Conservation (phyloP, 495 filamentous ascomycete genomes). For the Hypoxylon fragiforme region DNA sequence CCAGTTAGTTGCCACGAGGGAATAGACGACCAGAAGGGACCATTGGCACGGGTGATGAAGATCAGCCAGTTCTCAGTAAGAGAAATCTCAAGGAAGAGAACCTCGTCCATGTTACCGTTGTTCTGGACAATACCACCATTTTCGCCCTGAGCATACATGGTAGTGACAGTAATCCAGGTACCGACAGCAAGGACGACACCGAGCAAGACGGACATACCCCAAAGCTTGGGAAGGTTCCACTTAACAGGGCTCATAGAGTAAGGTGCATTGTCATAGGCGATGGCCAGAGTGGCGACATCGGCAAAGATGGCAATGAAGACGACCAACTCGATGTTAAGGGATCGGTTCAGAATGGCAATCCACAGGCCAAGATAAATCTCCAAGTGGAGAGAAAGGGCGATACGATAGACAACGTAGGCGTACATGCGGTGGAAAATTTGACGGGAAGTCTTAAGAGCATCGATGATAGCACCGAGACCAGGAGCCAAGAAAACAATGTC, state of each 20-base stretch:
- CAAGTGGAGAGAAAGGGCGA: constrained; percentile 86
- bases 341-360: constrained; percentile 84
- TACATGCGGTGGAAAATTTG: constrained; percentile 99
- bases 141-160: constrained; percentile 67
- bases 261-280: constrained; percentile 91
- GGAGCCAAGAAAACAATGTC: constrained; percentile 94
- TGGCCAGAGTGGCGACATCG: constrained; percentile 88
- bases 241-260: constrained; percentile 86
- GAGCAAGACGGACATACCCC: constrained; percentile 85
- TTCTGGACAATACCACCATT: constrained; percentile 85
- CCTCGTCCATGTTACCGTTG: constrained; percentile 76
- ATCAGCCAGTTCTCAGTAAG: constrained; percentile 96
- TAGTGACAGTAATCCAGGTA: constrained; percentile 81
- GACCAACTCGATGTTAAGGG: constrained; percentile 80
- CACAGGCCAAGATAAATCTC: constrained; percentile 88
- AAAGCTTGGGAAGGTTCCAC: constrained; percentile 91
- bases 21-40: constrained; percentile 80
- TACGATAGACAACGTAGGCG: constrained; percentile 94
- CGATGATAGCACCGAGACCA: constrained; percentile 89
- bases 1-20: constrained; percentile 80
- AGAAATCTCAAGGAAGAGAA: constrained; percentile 88
- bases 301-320: constrained; percentile 95
- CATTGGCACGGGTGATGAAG: constrained; percentile 90
- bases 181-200: constrained; percentile 78
- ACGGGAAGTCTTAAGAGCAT: constrained; percentile 89